Conservation (phyloP, 306 rosid species). For the Geum urbanum region DNA sequence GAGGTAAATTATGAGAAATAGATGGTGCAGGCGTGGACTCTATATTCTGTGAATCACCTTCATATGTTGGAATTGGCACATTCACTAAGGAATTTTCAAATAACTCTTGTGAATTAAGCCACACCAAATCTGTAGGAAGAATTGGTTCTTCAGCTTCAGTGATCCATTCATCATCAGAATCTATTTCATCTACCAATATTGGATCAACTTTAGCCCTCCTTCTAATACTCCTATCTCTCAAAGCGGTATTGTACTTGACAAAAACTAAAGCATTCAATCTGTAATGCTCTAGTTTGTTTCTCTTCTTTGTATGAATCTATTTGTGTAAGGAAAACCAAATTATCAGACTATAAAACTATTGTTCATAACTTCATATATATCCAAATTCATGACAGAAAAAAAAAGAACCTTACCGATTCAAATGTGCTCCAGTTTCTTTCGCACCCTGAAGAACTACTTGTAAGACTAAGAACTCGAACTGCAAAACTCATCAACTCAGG, state of each 20-base stretch:
- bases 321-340: background rate
- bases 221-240: background rate
- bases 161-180: constrained; percentile 2
- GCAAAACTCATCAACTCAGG: background rate
- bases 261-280: background rate
- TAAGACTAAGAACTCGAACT: background rate
- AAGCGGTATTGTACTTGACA: constrained; percentile 1
- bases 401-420: background rate
- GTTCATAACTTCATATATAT: too few species aligned
- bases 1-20: background rate
- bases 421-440: background rate
- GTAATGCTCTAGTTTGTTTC: background rate
- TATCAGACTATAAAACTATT: too few species aligned
- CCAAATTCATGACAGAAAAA: too few species aligned
- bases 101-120: background rate
- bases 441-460: background rate
- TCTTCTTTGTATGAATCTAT: constrained; percentile 1
- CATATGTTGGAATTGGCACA: background rate
- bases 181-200: background rate
- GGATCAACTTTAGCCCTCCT: background rate
- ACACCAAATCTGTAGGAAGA: background rate
- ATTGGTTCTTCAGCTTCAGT: background rate
- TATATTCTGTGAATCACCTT: background rate
- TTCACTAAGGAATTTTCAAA: background rate
- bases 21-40: background rate